Base-by-base conservation (phyloP, 2,329 filamentous ascomycete genomes). In the Clarireedia paspali region DNA sequence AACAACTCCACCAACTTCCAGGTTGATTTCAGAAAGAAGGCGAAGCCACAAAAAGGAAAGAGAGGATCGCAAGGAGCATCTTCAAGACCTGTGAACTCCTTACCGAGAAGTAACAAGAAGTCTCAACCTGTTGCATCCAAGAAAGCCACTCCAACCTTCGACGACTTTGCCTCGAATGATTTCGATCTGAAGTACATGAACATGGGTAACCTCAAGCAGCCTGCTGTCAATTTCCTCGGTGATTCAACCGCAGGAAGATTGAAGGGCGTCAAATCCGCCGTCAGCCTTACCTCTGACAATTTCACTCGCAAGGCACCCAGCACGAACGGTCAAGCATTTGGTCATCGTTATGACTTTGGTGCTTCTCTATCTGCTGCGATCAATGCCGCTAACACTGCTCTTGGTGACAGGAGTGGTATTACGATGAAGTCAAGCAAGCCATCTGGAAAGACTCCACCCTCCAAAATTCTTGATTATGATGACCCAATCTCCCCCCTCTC, bases 341-440 rank as follows among this genome's bases (percentile, higher is more conserved):
- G 90, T 47, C 91, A 91, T 71, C 87, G 94, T 53, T 99, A 99
- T 70, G 92, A 97, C 74, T 97, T 99, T 70, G 86, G 88, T 59
- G 89, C 89, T n/a, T 97, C 94, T 0, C 79, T 97, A 30, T 85
- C 81, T 53, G 90, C 91, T 51, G 91, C 90, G 12, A 87, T 92
- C 68, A 84, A 86, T 66, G 85, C 82, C 27, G 85, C 87, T 47
- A 88, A 89, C 67, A 83, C 83, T 61, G 76, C 77, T 14, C 73
- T 81, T 62, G 75, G 78, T 60, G 81, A 84, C 70, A 74, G 77
- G 66, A 79, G 84, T 67, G 75, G 78, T 53, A 68, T 85, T 71
- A 66, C 74, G 55, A 73, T 73, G 63, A 75, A 73, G 60, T 47
- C 51, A 12, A 53, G 39, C 40, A 53, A 38, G 12, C 61, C 67